Evolutionary conservation across 1,139 yeast species (phyloP).

Genomic region (Taphrina communis): DNA sequence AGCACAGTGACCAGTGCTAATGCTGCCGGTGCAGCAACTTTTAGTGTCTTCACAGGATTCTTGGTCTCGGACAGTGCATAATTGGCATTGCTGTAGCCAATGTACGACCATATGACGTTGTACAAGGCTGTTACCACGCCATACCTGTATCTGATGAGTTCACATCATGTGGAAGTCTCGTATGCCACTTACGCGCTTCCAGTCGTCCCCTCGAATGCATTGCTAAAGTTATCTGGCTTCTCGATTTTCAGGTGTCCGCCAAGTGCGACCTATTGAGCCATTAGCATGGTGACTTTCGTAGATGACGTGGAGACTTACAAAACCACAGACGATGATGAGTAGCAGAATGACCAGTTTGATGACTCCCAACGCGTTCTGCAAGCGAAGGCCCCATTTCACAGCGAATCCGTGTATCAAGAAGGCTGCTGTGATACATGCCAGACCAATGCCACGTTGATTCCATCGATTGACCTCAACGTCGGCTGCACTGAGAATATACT

Average conservation of each 20-base stretch:
- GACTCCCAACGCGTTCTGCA: constrained; percentile 72
- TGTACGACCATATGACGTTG: constrained; percentile 61
- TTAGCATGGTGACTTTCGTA: not conserved
- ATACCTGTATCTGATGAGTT: constrained; percentile 50
- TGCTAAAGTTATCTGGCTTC: constrained; percentile 48
- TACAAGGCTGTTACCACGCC: constrained; percentile 63
- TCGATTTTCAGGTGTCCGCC: constrained; percentile 56
- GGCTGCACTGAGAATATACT: constrained; percentile 68
- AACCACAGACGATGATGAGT: constrained; percentile 74
- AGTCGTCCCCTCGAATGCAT: constrained; percentile 55
- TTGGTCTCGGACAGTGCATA: constrained; percentile 81
- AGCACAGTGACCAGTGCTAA: constrained; percentile 64
- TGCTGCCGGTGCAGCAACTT: constrained; percentile 74
- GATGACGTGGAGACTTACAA: constrained; percentile 51
- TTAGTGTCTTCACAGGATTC: constrained; percentile 70
- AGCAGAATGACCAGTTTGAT: constrained; percentile 73
- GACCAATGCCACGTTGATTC: constrained; percentile 47
- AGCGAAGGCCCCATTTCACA: constrained; percentile 68
- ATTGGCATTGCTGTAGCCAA: constrained; percentile 74
- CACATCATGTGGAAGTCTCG: no score
- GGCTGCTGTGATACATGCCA: constrained; percentile 72
- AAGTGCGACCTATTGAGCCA: constrained; percentile 61
- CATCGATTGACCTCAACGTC: constrained; percentile 56
- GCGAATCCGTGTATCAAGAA: constrained; percentile 68
- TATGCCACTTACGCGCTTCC: constrained; percentile 59